Percentiles rank a stretch among this genome's conserved stretches.
Conservation (phyloP, 164 flowering plant genomes). For the Hamamelis virginiana region DNA sequence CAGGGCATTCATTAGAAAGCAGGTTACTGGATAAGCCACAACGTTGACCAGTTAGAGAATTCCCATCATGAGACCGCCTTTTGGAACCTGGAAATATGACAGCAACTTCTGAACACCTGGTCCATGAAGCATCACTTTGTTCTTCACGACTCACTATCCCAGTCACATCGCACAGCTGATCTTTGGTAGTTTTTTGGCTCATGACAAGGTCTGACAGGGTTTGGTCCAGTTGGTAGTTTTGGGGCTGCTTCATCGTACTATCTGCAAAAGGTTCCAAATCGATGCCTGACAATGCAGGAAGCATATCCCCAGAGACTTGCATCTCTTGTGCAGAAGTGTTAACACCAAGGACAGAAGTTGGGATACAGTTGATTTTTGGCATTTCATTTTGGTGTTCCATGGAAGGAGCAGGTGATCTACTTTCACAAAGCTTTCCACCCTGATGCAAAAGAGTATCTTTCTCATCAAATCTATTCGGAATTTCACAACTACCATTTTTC, state of each 20-base stretch:
- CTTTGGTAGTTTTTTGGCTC: conserved; percentile 6
- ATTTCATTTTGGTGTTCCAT: conserved; percentile 7
- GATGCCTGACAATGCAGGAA: neutral
- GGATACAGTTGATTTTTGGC: conserved; percentile 4
- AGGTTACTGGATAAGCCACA: conserved; percentile 11
- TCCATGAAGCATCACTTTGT: conserved; percentile 1
- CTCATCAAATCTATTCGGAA: neutral
- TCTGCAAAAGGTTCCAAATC: conserved; percentile 5
- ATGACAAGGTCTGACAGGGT: neutral
- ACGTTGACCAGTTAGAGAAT: conserved; percentile 16
- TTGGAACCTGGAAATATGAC: conserved; percentile 6
- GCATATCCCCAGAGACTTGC: neutral
- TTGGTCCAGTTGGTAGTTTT: conserved; percentile 1
- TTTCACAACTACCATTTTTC: neutral
- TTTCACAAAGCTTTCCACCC: conserved; percentile 4
- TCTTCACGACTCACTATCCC: conserved; percentile 7
- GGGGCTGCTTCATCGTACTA: neutral
- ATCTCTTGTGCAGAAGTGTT: conserved; percentile 1
- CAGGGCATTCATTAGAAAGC: conserved; percentile 3
- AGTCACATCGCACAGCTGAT: neutral
- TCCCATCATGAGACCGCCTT: conserved; percentile 9
- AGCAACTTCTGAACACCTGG: conserved; percentile 11
- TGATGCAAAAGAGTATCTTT: conserved; percentile 7
- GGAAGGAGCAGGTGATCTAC: conserved; percentile 6
- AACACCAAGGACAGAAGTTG: conserved; percentile 1